Evolutionary conservation across 177 flowering plant species (phyloP).

Genomic region (Vitis hybrid): DNA sequence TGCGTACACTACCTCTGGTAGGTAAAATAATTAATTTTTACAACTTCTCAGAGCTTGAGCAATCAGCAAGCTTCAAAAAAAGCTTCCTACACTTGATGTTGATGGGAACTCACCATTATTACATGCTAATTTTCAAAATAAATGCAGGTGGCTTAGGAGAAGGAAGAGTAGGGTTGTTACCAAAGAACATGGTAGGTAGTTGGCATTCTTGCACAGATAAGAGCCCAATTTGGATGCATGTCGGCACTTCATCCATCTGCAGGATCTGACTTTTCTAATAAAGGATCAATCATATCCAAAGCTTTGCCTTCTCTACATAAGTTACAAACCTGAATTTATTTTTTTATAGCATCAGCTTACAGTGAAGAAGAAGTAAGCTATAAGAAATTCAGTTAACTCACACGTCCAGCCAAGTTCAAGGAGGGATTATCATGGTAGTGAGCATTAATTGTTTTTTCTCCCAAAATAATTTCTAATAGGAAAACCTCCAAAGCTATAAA

Average conservation of each 20-base stretch:
- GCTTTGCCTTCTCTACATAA: conserved; percentile 25
- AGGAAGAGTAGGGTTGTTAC: conserved; percentile 11
- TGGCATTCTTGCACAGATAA: conserved; percentile 38
- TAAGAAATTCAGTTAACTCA: conserved; percentile 14
- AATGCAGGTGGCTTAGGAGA: conserved; percentile 34
- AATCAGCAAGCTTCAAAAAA: conserved; percentile 13
- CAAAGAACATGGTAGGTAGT: conserved; percentile 31
- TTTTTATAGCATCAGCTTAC: too few species aligned
- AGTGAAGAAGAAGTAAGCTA: too few species aligned
- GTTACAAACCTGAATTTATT: conserved; percentile 21
- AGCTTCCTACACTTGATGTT: conserved; percentile 12
- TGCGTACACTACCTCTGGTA: too few species aligned
- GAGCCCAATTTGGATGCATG: conserved; percentile 35
- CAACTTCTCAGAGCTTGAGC: too few species aligned
- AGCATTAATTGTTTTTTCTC: too few species aligned
- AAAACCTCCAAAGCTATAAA: too few species aligned
- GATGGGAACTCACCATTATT: conserved; percentile 5
- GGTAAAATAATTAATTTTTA: too few species aligned
- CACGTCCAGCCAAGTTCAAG: conserved; percentile 31
- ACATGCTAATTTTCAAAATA: neutral
- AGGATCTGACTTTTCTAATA: too few species aligned
- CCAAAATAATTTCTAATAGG: too few species aligned
- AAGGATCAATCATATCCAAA: neutral
- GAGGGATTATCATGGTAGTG: neutral
- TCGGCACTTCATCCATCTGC: neutral